These are phyloP conservation scores for Cadophora sp. DNA, from an alignment of 2,329 filamentous ascomycete species.

Conservation along the genomic window DNA sequence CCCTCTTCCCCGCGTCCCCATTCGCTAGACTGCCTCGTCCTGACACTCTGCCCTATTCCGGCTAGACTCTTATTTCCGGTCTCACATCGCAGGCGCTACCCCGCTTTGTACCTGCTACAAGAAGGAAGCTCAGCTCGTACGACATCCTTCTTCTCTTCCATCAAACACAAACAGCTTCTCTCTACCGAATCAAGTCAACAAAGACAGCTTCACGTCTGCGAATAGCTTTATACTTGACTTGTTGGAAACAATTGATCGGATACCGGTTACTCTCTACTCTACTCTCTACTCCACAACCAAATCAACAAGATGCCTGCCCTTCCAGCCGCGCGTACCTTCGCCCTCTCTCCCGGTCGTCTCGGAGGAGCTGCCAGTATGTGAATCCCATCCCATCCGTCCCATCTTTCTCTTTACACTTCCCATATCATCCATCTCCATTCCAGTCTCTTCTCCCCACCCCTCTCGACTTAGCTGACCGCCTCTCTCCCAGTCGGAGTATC, in stretches of 20 bases:
- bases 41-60: not conserved
- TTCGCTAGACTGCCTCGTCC: conserved; percentile 10
- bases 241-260: not conserved
- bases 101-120: conserved; percentile 19
- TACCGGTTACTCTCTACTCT: too few species aligned
- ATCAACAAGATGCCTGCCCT: conserved; percentile 17
- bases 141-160: not conserved
- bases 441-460: not conserved
- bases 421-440: not conserved
- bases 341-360: conserved; percentile 20
- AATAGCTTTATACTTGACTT: conserved; percentile 2
- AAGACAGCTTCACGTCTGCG: not conserved
- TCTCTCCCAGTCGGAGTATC: conserved; percentile 28
- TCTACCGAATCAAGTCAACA: not conserved
- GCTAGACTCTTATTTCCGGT: conserved; percentile 10
- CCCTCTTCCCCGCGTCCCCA: conserved; percentile 27
- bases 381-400: not conserved
- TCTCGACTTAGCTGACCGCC: conserved; percentile 17
- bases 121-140: not conserved
- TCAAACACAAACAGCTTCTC: not conserved
- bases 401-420: not conserved
- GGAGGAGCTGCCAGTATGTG: conserved; percentile 19
- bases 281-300: not conserved
- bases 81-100: conserved; percentile 18
- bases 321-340: conserved; percentile 19